Evolutionary conservation across 495 filamentous ascomycete genomes (phyloP).

Genomic region (Penicillium crystallinum): DNA sequence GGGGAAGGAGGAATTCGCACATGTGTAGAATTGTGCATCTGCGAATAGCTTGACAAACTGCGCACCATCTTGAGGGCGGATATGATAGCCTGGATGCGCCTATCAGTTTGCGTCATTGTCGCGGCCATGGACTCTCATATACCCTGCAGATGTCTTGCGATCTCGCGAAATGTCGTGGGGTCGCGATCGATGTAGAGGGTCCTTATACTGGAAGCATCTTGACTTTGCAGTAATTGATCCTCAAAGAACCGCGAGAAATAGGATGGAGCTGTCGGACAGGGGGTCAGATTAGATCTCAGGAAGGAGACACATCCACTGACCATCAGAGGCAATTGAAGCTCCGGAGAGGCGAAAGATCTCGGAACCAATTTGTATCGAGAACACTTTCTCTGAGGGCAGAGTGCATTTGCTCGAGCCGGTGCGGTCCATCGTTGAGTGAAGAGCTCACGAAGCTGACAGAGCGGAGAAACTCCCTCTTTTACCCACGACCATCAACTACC

Average conservation of each 20-base stretch:
- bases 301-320: constrained; percentile 50
- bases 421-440: constrained; percentile 9
- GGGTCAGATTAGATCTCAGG: background rate
- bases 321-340: constrained; percentile 92
- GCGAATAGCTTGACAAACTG: constrained; percentile 92
- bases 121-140: background rate
- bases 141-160: constrained; percentile 86
- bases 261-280: constrained; percentile 82
- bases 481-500: too few species aligned
- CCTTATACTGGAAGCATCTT: constrained; percentile 47
- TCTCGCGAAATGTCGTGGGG: constrained; percentile 82
- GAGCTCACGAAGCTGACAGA: background rate
- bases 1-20: constrained; percentile 39
- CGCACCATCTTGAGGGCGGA: constrained; percentile 72
- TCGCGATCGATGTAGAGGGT: constrained; percentile 96
- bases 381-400: constrained; percentile 63
- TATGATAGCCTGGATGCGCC: constrained; percentile 64
- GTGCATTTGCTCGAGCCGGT: background rate
- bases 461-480: too few species aligned
- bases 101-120: constrained; percentile 4
- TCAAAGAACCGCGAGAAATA: constrained; percentile 96
- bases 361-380: constrained; percentile 90
- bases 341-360: constrained; percentile 89
- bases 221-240: constrained; percentile 65
- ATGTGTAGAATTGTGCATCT: constrained; percentile 91